Evolutionary conservation across 2,329 filamentous ascomycete genomes (phyloP).

Genomic region (Trichoderma semiorbis): DNA sequence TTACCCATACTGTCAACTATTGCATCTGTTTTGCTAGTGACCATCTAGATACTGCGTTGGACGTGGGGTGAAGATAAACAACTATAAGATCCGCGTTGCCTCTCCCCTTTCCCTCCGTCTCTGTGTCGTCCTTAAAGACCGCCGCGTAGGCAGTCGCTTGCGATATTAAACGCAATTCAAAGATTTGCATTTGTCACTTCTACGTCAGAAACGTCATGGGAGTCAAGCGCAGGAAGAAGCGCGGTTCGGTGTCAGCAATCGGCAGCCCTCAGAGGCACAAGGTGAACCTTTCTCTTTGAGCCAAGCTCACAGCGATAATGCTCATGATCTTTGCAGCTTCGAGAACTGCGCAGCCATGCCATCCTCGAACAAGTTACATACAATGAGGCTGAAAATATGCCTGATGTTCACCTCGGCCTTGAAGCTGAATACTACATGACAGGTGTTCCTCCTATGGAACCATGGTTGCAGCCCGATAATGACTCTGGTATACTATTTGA

Average conservation of each 20-base stretch:
- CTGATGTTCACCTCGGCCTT: background rate
- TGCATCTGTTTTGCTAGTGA: background rate
- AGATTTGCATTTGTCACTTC: rapidly evolving
- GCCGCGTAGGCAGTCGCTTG: background rate
- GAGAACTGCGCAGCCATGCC: background rate
- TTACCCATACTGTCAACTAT: background rate
- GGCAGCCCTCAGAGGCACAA: background rate
- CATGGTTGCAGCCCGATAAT: background rate
- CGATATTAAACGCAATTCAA: background rate
- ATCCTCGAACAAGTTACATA: background rate
- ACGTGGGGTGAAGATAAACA: background rate
- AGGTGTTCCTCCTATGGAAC: background rate
- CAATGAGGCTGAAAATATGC: background rate
- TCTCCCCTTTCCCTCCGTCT: background rate
- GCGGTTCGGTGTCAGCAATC: background rate
- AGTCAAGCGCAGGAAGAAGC: background rate
- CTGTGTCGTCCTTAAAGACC: background rate
- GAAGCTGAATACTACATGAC: background rate
- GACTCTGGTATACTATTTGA: background rate
- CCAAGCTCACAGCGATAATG: background rate
- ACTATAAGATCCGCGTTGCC: background rate
- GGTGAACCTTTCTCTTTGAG: background rate
- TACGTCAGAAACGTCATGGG: background rate
- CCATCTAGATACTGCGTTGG: no score
- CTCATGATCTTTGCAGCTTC: background rate